Base-by-base conservation (phyloP, 129 eudicot species). In the Flaveria sonorensis region DNA sequence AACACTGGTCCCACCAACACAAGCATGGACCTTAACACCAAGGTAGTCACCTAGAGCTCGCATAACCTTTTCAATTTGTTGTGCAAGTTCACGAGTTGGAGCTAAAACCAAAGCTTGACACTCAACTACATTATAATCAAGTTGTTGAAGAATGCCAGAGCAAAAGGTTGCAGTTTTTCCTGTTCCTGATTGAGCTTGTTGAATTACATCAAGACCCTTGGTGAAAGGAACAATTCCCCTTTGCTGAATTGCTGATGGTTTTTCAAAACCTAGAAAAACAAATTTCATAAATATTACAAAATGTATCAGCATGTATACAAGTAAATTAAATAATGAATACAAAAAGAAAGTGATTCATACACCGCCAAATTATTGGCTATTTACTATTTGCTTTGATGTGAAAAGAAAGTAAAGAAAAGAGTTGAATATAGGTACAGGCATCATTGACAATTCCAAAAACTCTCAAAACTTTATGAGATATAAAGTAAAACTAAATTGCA, bases 1-100 rank as follows among this genome's bases (percentile, higher is more conserved):
- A 43, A 85, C 89, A 65, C 89, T 85, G 56, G 89, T 85, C 61
- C 89, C 89, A 71, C 90, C 90, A 10, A 86, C 90, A 80, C 90
- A 86, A 55, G 90, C 90, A 77, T 86, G 90, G 4, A 86, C 89
- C 81, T 86, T 86, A 11, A 86, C 89, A 72, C 89, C 89, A 15
- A 86, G 87, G 57, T 86, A 86, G 72, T 86, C 89, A 10, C 89
- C 89, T 12, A 86, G 89, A 14, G 89, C 89, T 32, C 89, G 74
- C 89, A 86, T 86, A 73, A 86, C 89, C 23, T 86, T 86, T 56
- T 86, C 89, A 32, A 86, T 86, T 75, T 86, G 89, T 40, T 86
- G 89, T 18, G 89, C 89, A 77, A 86, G 86, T 77, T 86, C 89
- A 57, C 89, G 89, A 10, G 89, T 86, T 5, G 89, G 89, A 23